phyloP scores from a whole-genome alignment of 2,329 filamentous ascomycete genomes.

The Eurotiales sp. region DNA sequence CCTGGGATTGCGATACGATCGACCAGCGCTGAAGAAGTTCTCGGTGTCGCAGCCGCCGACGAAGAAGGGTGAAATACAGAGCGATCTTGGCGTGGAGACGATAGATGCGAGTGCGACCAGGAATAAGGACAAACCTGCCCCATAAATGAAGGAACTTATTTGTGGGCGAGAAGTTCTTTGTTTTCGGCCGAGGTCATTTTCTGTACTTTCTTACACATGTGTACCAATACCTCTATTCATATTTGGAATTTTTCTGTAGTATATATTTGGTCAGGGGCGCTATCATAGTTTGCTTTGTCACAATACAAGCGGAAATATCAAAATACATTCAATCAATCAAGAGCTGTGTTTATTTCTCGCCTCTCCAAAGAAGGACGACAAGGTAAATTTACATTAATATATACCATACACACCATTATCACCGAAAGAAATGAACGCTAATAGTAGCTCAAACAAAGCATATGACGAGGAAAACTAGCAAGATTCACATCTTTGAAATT shows the following conservation, averaged over 20 bases:
- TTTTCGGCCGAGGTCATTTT: not conserved
- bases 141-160: not conserved
- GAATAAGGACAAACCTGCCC: not conserved
- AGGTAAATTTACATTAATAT: not conserved
- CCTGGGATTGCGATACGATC: conserved; percentile 37
- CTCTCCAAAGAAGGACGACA: not conserved
- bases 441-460: no score
- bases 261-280: not conserved
- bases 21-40: conserved; percentile 18
- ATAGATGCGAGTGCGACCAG: not conserved
- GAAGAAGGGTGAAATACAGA: not conserved
- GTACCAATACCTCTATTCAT: not conserved
- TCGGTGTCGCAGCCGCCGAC: not conserved
- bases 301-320: not conserved
- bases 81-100: no score
- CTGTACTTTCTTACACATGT: not conserved
- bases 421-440: conserved; percentile 2
- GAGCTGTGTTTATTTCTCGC: no score
- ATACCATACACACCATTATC: conserved; percentile 8
- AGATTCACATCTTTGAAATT: not conserved
- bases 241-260: not conserved
- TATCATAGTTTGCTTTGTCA: not conserved
- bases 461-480: no score
- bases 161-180: not conserved
- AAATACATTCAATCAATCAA: no score